These are phyloP conservation scores for Helianthus annuus DNA, from an alignment of 129 eudicot genomes.

Conservation along the genomic window DNA sequence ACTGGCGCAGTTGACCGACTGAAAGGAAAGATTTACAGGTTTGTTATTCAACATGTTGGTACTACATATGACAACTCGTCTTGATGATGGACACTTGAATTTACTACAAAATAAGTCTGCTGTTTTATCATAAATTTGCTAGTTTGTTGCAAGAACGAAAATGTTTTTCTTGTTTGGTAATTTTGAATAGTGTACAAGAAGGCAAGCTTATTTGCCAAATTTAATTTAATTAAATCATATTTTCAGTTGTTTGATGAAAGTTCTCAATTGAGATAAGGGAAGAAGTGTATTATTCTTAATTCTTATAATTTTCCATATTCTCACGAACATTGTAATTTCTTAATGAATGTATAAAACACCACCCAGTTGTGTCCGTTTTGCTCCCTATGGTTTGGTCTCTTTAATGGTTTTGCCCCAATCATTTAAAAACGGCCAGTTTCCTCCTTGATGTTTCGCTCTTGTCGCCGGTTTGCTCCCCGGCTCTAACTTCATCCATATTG, in stretches of 20 bases:
- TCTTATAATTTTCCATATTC: too few relatives aligned
- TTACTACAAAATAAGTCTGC: slow-evolving; percentile 34
- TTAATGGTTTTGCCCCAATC: too few relatives aligned
- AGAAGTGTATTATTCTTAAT: too few relatives aligned
- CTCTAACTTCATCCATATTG: too few relatives aligned
- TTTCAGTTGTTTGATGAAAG: background rate
- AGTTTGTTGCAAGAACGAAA: background rate
- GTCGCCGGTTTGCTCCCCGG: too few relatives aligned
- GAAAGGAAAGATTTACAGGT: slow-evolving; percentile 84
- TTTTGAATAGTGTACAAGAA: slow-evolving; percentile 4
- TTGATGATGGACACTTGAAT: slow-evolving; percentile 35
- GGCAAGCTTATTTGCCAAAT: slow-evolving; percentile 5
- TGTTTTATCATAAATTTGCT: slow-evolving; percentile 11
- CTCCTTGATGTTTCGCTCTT: too few relatives aligned
- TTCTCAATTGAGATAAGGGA: too few relatives aligned
- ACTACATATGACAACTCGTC: slow-evolving; percentile 60
- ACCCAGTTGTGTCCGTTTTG: too few relatives aligned
- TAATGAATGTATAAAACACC: too few relatives aligned
- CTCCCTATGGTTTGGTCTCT: too few relatives aligned
- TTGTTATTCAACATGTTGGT: slow-evolving; percentile 96
- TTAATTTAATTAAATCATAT: slow-evolving; percentile 1
- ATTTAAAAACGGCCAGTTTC: too few relatives aligned
- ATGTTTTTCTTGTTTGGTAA: background rate
- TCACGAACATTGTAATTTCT: too few relatives aligned
- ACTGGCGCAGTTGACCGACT: slow-evolving; percentile 64